Evolutionary conservation across 163 green algal genomes (phyloP).

Genomic region (Chloromonas sp.): DNA sequence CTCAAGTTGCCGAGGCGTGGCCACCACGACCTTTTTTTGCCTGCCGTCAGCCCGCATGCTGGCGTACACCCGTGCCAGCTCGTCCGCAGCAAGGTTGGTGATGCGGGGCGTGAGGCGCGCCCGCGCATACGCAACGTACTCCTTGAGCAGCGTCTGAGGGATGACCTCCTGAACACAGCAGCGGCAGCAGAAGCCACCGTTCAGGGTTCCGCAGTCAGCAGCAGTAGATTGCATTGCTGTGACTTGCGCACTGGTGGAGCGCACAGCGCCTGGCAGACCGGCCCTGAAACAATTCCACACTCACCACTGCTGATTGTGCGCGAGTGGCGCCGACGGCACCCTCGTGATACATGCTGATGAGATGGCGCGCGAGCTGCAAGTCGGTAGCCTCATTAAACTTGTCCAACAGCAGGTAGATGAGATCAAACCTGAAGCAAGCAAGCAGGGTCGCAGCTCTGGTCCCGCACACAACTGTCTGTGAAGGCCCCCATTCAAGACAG

Average conservation of each 20-base stretch:
- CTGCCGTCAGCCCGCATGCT: conserved; percentile 51
- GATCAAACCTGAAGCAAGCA: conserved; percentile 68
- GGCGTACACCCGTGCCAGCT: conserved; percentile 62
- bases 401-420: conserved; percentile 94
- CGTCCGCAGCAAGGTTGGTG: conserved; percentile 64
- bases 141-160: conserved; percentile 63
- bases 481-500: no score
- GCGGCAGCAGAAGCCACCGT: background rate
- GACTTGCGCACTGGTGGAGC: no score
- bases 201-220: background rate
- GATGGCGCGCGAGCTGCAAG: conserved; percentile 60
- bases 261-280: no score
- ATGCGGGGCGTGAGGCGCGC: conserved; percentile 61
- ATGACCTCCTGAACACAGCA: conserved; percentile 32
- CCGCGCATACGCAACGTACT: conserved; percentile 89
- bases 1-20: conserved; percentile 96
- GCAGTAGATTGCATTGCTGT: no score
- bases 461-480: no score
- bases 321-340: background rate
- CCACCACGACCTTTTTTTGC: conserved; percentile 67
- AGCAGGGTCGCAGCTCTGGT: no score
- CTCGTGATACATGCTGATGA: conserved; percentile 52
- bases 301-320: background rate
- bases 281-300: background rate
- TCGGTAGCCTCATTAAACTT: conserved; percentile 59